Base-by-base conservation (phyloP, 306 rosid genomes). In the Crotalaria pallida region DNA sequence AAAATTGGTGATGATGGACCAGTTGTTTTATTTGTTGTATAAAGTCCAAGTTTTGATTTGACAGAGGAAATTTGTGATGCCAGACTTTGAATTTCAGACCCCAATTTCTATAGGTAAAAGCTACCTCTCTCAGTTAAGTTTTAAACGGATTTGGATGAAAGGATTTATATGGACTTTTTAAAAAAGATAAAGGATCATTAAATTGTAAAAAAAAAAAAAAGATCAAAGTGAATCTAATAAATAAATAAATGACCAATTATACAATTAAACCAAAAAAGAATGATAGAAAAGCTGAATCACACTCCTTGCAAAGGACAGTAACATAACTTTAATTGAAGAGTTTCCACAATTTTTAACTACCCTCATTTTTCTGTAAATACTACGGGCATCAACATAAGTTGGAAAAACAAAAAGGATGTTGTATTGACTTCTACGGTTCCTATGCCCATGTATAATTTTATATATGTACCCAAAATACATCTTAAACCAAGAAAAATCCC, bases 401-500 rank as follows among this genome's bases (percentile, higher is more conserved):
- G 47, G 17, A 15, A 69, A 77, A 75, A 74, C 65, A 52, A 50
- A 49, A 62, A 68, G 43, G 33, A 29, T 60, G 58, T 12, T 78
- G 61, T 81, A 29, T 68, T 63, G 59, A 57, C 64, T 65, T 65
- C 86, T 81, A 75, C 69, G 64, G 60, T 81, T 81, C 82, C 86
- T 75, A 75, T 36, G 77, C 79, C 86, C 84, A 64, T 71, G 63
- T 64, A 77, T 65, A 40, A 53, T 67, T 75, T 47, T 83, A 82
- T 82, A 74, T 80, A 85, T 86, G 79, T 85, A 89, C 92, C 73
- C 77, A 72, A 76, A 77, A 76, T 19, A 67, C 71, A 58, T 58
- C 65, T 27, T 67, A 18, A 19, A 65, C 11, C 64, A 40, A 53
- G 59, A 36, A 50, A 66, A 34, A 34, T 56, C 11, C 86, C 76